phyloP scores from a whole-genome alignment of 345 rosid species.

The Citropsis articulata region DNA sequence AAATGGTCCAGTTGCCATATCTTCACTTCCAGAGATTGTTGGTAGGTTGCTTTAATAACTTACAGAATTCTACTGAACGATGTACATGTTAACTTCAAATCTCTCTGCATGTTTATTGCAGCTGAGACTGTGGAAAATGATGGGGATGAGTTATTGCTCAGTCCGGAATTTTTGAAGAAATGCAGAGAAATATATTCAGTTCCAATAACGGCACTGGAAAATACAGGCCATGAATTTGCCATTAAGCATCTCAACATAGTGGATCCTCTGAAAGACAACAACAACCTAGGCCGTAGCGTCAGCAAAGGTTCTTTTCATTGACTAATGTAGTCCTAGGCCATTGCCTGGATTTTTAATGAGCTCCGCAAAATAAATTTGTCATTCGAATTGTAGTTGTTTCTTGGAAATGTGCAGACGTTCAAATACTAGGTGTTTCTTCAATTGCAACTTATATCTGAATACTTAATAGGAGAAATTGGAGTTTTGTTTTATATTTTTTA shows the following conservation, averaged over 20 bases:
- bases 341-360: not conserved
- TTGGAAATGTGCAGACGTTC: not conserved
- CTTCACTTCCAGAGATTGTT: slow-evolving; percentile 47
- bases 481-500: not conserved
- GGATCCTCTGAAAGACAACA: slow-evolving; percentile 78
- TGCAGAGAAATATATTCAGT: slow-evolving; percentile 47
- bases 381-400: not conserved
- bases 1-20: slow-evolving; percentile 59
- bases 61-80: not conserved
- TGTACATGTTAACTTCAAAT: not conserved
- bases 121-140: slow-evolving; percentile 35
- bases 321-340: slow-evolving; percentile 3
- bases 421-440: not conserved
- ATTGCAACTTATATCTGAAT: not conserved
- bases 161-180: slow-evolving; percentile 50
- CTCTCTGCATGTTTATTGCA: slow-evolving; percentile 19
- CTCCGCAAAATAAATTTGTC: not conserved
- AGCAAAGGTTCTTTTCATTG: slow-evolving; percentile 46
- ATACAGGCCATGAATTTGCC: slow-evolving; percentile 40
- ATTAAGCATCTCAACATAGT: slow-evolving; percentile 68
- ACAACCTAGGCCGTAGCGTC: slow-evolving; percentile 92
- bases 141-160: slow-evolving; percentile 46
- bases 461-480: not conserved
- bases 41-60: slow-evolving; percentile 41
- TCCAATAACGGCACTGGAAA: slow-evolving; percentile 38